Conservation (phyloP, 305 asterid genomes). For the Ilex paraguariensis region DNA sequence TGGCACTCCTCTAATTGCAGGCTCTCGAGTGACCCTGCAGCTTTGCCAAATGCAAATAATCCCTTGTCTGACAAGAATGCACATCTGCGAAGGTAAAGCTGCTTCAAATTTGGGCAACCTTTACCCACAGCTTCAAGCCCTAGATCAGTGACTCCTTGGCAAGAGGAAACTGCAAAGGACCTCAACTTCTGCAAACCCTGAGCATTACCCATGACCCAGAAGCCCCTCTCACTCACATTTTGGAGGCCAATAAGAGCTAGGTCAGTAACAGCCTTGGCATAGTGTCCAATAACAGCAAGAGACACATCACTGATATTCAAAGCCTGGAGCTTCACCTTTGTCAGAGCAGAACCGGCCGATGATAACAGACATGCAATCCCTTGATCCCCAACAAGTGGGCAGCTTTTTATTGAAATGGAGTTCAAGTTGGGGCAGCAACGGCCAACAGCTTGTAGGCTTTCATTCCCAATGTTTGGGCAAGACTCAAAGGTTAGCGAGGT, state of each 20-base stretch:
- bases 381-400: conserved; percentile 65
- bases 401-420: conserved; percentile 52
- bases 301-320: conserved; percentile 66
- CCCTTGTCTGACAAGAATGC: conserved; percentile 72
- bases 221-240: conserved; percentile 79
- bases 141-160: conserved; percentile 66
- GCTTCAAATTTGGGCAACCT: conserved; percentile 69
- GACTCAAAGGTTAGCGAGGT: conserved; percentile 63
- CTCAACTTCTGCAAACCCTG: conserved; percentile 70
- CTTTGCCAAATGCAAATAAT: conserved; percentile 50
- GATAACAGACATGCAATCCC: conserved; percentile 69
- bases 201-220: conserved; percentile 96
- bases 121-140: conserved; percentile 59
- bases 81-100: conserved; percentile 44
- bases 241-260: conserved; percentile 48
- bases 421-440: conserved; percentile 55
- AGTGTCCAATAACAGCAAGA: conserved; percentile 88
- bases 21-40: conserved; percentile 53
- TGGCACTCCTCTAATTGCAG: conserved; percentile 71
- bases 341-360: conserved; percentile 52
- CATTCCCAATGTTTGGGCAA: conserved; percentile 68
- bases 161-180: conserved; percentile 52
- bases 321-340: conserved; percentile 53
- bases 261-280: conserved; percentile 61
- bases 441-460: conserved; percentile 63